phyloP scores from a whole-genome alignment of 805 yeast species.

The Ogataea polymorpha region DNA sequence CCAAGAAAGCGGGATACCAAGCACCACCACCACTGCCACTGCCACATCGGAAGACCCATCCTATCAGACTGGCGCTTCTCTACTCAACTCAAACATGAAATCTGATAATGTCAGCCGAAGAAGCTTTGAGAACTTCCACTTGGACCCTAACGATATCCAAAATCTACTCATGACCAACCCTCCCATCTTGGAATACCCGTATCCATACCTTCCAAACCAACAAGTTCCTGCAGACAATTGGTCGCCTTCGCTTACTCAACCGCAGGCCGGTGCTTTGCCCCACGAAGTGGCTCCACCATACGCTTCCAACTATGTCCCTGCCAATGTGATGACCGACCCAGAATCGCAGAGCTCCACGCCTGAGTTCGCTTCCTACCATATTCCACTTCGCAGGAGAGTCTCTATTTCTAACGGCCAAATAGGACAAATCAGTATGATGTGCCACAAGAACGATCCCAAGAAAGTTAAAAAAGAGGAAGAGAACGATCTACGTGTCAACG shows the following conservation, averaged over 20 bases:
- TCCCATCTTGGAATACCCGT: slow-evolving; percentile 32
- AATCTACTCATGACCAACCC: slow-evolving; percentile 36
- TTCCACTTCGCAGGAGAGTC: slow-evolving; percentile 53
- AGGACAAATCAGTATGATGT: slow-evolving; percentile 54
- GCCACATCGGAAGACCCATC: slow-evolving; percentile 5
- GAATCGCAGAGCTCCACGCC: neutral
- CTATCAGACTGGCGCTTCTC: neutral
- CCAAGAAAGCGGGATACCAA: neutral
- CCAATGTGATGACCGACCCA: neutral
- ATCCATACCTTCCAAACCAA: slow-evolving; percentile 7
- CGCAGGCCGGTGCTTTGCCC: neutral
- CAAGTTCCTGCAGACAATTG: neutral
- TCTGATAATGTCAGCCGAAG: neutral
- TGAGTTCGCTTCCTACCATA: slow-evolving; percentile 9
- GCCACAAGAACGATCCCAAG: slow-evolving; percentile 15
- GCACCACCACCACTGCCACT: neutral
- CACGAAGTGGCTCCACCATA: neutral
- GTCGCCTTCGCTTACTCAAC: neutral
- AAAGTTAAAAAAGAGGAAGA: slow-evolving; percentile 5
- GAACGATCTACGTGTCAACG: slow-evolving; percentile 24
- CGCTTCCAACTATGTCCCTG: neutral
- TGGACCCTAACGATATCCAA: slow-evolving; percentile 36
- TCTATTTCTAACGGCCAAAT: slow-evolving; percentile 85
- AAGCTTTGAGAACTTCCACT: slow-evolving; percentile 28
- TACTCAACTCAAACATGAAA: neutral